Percentiles rank a stretch among this genome's conserved stretches.
Conservation (phyloP, 116 monocot genomes). For the Papilionanthe hybrid region DNA sequence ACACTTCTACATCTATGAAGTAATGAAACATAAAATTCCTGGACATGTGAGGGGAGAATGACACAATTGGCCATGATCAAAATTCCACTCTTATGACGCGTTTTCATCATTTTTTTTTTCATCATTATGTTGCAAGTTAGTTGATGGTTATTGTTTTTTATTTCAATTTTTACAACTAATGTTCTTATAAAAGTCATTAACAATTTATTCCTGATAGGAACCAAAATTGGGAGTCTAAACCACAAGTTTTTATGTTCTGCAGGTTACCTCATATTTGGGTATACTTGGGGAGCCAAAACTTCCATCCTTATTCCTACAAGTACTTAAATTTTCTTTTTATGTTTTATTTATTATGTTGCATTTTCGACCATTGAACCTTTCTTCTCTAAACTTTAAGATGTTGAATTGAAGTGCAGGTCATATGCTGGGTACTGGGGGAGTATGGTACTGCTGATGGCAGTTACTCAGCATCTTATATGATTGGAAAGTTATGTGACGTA, state of each 20-base stretch:
- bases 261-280: constrained; percentile 83
- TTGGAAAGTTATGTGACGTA: constrained; percentile 87
- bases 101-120: background rate
- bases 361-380: background rate
- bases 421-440: constrained; percentile 98
- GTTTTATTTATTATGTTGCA: constrained; percentile 6
- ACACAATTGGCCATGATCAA: background rate
- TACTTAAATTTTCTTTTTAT: constrained; percentile 22
- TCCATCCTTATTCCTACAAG: constrained; percentile 87
- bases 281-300: constrained; percentile 93
- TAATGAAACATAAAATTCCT: background rate
- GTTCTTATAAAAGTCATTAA: background rate
- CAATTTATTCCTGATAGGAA: background rate
- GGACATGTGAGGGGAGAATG: constrained; percentile 1
- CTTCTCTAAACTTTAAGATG: constrained; percentile 3
- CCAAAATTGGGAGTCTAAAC: background rate
- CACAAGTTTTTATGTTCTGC: constrained; percentile 18
- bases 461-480: constrained; percentile 84
- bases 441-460: constrained; percentile 97
- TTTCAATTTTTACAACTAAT: background rate
- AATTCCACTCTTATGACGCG: background rate
- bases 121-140: background rate
- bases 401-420: constrained; percentile 57
- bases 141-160: background rate
- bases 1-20: background rate